Evolutionary conservation across 1,139 yeast genomes (phyloP).

Genomic region (Pichia sp.): DNA sequence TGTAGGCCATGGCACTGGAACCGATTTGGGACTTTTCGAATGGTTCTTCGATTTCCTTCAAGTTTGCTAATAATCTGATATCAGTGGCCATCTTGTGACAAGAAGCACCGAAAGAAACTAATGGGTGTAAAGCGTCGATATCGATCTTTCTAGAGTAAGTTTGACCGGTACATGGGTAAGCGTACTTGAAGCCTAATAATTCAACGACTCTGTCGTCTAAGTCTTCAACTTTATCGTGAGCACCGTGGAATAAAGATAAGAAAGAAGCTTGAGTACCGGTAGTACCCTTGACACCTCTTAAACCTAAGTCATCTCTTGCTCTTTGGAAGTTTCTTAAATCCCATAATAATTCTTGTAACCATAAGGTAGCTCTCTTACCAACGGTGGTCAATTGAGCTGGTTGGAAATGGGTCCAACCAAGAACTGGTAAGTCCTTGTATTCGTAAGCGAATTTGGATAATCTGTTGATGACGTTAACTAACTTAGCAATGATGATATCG

Average conservation of each 20-base stretch:
- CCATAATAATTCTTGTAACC: slow-evolving; percentile 98
- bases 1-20: slow-evolving; percentile 98
- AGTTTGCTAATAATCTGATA: slow-evolving; percentile 90
- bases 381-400: slow-evolving; percentile 99
- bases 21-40: slow-evolving; percentile 98
- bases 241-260: slow-evolving; percentile 91
- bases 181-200: slow-evolving; percentile 88
- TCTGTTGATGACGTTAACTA: slow-evolving; percentile 93
- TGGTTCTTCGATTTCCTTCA: slow-evolving; percentile 98
- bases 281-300: slow-evolving; percentile 99
- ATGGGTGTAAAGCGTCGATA: slow-evolving; percentile 88
- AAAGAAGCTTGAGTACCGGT: slow-evolving; percentile 99
- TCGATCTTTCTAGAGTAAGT: slow-evolving; percentile 98
- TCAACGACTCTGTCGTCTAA: slow-evolving; percentile 92
- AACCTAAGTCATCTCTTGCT: slow-evolving; percentile 94
- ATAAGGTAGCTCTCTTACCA: slow-evolving; percentile 96
- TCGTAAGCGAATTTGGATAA: slow-evolving; percentile 83
- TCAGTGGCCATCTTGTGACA: slow-evolving; percentile 99
- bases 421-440: slow-evolving; percentile 93
- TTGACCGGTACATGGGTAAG: slow-evolving; percentile 98
- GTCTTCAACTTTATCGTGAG: slow-evolving; percentile 93
- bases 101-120: slow-evolving; percentile 93
- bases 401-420: slow-evolving; percentile 99
- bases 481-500: slow-evolving; percentile 88
- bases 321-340: slow-evolving; percentile 94